Percentiles rank a stretch among this genome's conserved stretches.
These are phyloP conservation scores for Biscogniauxia marginata DNA, from an alignment of 2,329 filamentous ascomycete genomes.

Conservation along the genomic window DNA sequence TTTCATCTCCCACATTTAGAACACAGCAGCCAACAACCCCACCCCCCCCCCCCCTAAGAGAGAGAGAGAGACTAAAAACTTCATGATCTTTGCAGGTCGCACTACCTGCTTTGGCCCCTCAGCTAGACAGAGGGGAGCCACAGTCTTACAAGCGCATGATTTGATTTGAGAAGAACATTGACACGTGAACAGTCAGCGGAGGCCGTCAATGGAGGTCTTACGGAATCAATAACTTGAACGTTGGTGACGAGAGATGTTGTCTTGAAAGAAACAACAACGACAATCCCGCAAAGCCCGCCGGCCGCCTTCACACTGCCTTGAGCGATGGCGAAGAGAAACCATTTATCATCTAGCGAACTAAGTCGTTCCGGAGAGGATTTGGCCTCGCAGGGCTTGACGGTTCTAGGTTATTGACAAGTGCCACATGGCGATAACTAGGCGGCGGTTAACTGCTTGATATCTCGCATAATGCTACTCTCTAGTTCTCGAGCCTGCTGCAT, in stretches of 20 bases:
- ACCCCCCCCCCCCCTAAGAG: not conserved
- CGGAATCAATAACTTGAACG: not conserved
- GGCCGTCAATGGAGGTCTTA: too few relatives aligned
- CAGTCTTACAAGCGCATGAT: not conserved
- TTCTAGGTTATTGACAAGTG: conserved; percentile 2
- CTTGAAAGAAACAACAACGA: not conserved
- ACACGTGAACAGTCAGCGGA: not conserved
- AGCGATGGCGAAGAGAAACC: not conserved
- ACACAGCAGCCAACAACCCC: not conserved
- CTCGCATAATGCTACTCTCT: conserved; percentile 9
- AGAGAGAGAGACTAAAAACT: not conserved
- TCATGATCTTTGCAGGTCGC: not conserved
- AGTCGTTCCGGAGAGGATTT: not conserved
- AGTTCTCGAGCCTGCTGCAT: conserved; percentile 13
- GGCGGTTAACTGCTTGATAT: conserved; percentile 18
- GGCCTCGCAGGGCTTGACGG: not conserved
- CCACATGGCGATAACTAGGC: conserved; percentile 15
- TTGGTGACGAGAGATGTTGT: not conserved
- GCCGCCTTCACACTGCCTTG: not conserved
- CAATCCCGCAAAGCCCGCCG: not conserved
- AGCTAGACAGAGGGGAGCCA: not conserved
- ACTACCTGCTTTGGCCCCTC: not conserved
- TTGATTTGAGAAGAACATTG: not conserved
- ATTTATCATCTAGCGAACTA: not conserved
- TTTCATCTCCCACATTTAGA: not conserved